Base-by-base conservation (phyloP, 1,284 basidiomycete genomes). In the Sanghuangporus weigelae region DNA sequence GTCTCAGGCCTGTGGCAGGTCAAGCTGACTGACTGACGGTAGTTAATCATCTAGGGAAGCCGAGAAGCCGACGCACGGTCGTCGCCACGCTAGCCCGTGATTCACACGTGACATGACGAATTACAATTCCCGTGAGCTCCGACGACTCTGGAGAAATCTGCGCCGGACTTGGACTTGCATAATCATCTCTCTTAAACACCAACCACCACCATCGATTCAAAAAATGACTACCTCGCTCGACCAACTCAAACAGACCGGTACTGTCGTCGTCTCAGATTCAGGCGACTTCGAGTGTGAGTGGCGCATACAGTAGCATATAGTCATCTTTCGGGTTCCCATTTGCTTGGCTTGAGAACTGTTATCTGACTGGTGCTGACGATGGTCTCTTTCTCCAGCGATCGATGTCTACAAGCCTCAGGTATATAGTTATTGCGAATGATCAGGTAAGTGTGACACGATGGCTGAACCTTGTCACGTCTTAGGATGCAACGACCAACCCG, bases 401-500 rank as follows among this genome's bases (percentile, higher is more conserved):
- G 91, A 85, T 78, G 88, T 84, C 68, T 97, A 95, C 87, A 95
- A 96, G 81, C 95, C 95, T 69, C 93, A 93, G 80, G 91, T 84
- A 73, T 64, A 70, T 57, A 62, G 31, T 3, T 60, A 66, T 49
- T 38, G 36, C 19, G 36, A 2, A 48, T 39, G 40, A 14, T 40
- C 10, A 56, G 35, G 44, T 62, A 56, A 42, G 44, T 62, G 16
- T 44, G 21, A 1, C 14, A 14, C 21, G 38, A 53, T n/a, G 40
- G 39, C 7, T 19, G 16, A 46, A 19, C 11, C 7, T 19, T 46
- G 44, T n/a, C 6, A 19, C 44, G 4, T 35, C n/a, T 60, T 70
- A 92, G 86, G 90, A 92, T 79, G 95, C 95, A 19, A 98, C 95
- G 60, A 98, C 95, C 69, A 98, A 98, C 82, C 95, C 95, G 36